phyloP scores from a whole-genome alignment of 1,139 yeast genomes.

The Lipomyces yarrowii region DNA sequence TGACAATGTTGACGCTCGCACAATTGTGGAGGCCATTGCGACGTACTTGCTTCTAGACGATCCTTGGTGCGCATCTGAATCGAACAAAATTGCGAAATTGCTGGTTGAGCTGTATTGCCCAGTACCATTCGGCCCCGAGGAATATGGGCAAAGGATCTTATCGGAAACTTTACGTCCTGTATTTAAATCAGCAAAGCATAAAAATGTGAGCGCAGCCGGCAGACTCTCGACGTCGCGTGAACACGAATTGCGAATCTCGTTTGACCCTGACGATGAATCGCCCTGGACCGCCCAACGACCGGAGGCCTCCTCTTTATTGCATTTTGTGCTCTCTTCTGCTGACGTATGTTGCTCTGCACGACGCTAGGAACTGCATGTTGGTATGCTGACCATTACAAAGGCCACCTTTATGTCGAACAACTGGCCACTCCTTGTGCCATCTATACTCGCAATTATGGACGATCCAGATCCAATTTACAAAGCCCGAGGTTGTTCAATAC shows the following conservation, averaged over 20 bases:
- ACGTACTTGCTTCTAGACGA: conserved; percentile 8
- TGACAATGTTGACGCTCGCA: neutral
- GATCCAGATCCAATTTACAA: conserved; percentile 18
- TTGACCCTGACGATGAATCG: conserved; percentile 10
- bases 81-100: conserved; percentile 3
- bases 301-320: conserved; percentile 23
- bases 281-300: conserved; percentile 22
- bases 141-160: conserved; percentile 7
- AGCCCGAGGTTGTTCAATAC: conserved; percentile 12
- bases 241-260: conserved; percentile 14
- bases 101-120: neutral
- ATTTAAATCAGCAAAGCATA: conserved; percentile 14
- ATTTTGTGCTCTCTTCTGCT: conserved; percentile 6
- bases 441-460: conserved; percentile 20
- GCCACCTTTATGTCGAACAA: conserved; percentile 9
- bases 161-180: conserved; percentile 13
- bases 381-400: neutral
- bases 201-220: conserved; percentile 18
- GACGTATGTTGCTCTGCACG: conserved; percentile 1
- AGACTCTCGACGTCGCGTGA: conserved; percentile 11
- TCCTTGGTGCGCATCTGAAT: conserved; percentile 17
- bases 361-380: neutral
- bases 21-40: conserved; percentile 13
- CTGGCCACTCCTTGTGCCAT: conserved; percentile 26
- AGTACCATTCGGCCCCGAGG: neutral